Conservation (phyloP, 306 rosid genomes). For the Quercus robur region DNA sequence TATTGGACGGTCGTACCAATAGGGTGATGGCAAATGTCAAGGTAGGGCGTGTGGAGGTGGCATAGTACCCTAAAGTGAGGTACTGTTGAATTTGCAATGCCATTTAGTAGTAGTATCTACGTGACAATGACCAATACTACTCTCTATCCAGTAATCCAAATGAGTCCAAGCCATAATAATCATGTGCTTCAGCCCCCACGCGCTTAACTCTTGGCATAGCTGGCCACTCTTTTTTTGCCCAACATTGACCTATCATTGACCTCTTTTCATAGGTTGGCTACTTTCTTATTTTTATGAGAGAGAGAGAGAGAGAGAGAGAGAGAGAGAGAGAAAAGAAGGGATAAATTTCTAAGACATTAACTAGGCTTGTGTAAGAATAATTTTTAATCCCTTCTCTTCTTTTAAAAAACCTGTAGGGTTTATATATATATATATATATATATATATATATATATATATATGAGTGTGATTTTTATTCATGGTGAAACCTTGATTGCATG, state of each 20-base stretch:
- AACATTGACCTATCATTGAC: conserved; percentile 16
- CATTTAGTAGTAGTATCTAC: neutral
- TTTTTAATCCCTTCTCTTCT: no score
- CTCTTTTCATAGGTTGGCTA: neutral
- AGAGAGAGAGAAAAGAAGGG: no score
- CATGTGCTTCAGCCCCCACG: conserved; percentile 6
- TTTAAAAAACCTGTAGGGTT: no score
- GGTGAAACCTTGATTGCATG: no score
- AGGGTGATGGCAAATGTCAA: conserved; percentile 14
- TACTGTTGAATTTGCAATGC: neutral
- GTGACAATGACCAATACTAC: neutral
- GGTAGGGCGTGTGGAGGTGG: neutral
- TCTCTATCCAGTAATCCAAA: neutral
- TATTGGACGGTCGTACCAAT: neutral
- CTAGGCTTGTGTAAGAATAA: neutral
- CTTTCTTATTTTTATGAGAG: no score
- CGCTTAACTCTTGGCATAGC: conserved; percentile 23
- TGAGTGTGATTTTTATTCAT: no score
- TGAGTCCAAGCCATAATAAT: neutral
- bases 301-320: no score
- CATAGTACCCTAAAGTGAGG: neutral
- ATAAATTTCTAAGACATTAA: neutral
- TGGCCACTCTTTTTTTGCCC: neutral
- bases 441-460: no score
- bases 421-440: no score